Conservation (phyloP, 208 protist species). For the Herpetomonas tarakana region DNA sequence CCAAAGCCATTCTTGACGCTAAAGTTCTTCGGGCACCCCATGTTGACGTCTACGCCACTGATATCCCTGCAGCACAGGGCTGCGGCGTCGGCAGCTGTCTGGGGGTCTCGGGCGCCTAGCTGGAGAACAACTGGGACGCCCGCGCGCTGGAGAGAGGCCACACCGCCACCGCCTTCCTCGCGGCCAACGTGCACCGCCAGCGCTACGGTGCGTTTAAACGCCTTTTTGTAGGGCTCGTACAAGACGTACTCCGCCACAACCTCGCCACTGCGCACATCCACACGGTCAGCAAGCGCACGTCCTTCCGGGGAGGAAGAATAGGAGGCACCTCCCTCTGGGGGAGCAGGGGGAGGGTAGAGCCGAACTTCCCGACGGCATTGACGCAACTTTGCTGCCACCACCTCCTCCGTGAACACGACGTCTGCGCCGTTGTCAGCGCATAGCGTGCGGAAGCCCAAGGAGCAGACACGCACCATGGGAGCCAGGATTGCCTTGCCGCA, state of each 20-base stretch:
- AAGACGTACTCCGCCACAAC: slow-evolving; percentile 84
- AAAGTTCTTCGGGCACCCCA: slow-evolving; percentile 98
- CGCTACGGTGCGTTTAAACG: slow-evolving; percentile 65
- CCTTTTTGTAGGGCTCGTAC: slow-evolving; percentile 75
- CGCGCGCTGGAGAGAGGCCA: background rate
- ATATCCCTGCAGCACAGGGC: slow-evolving; percentile 88
- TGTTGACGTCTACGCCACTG: slow-evolving; percentile 97
- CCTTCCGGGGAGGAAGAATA: no score
- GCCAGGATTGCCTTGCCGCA: slow-evolving; percentile 86
- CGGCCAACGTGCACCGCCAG: slow-evolving; percentile 24
- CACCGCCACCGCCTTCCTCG: background rate
- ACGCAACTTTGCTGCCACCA: slow-evolving; percentile 93
- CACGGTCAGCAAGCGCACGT: no score
- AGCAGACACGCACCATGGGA: slow-evolving; percentile 95
- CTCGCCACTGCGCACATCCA: background rate
- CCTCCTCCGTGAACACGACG: slow-evolving; percentile 97
- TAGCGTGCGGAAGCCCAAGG: slow-evolving; percentile 91
- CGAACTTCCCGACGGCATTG: slow-evolving; percentile 61
- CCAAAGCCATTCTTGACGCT: slow-evolving; percentile 97
- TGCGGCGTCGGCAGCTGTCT: slow-evolving; percentile 79
- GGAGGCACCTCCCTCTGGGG: no score
- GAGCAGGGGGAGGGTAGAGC: slow-evolving; percentile 34
- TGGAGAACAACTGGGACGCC: slow-evolving; percentile 86
- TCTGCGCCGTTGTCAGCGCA: slow-evolving; percentile 92
- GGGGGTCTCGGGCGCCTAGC: slow-evolving; percentile 85